These are phyloP conservation scores for Arthrobotrys iridis DNA, from an alignment of 2,329 filamentous ascomycete species.

Conservation along the genomic window DNA sequence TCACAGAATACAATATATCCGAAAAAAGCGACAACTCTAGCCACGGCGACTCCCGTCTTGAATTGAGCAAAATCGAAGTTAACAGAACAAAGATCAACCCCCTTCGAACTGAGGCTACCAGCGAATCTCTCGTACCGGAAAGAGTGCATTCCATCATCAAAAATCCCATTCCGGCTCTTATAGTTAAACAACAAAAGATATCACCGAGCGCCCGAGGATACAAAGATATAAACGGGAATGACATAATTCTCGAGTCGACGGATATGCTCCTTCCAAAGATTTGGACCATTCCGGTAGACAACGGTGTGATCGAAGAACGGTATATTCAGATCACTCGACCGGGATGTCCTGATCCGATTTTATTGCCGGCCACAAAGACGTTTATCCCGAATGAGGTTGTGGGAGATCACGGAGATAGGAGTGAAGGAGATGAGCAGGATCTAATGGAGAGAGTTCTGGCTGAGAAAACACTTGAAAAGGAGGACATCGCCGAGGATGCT, in stretches of 20 bases:
- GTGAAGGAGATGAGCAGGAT: not conserved
- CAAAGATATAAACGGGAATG: not conserved
- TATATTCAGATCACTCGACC: conserved; percentile 22
- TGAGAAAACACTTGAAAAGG: too few relatives aligned
- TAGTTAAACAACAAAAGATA: not conserved
- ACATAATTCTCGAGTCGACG: not conserved
- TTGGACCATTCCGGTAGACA: not conserved
- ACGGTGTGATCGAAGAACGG: conserved; percentile 19
- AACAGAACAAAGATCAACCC: too few relatives aligned
- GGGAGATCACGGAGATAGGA: not conserved
- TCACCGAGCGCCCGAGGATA: not conserved
- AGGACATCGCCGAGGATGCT: too few relatives aligned
- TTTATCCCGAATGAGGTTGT: not conserved
- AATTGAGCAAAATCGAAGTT: too few relatives aligned
- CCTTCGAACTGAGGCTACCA: too few relatives aligned
- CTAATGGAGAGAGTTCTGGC: too few relatives aligned
- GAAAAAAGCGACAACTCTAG: too few relatives aligned
- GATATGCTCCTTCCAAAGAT: conserved; percentile 11
- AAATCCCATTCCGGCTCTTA: too few relatives aligned
- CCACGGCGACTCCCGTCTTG: too few relatives aligned
- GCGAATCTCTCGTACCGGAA: too few relatives aligned
- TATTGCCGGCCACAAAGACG: conserved; percentile 9
- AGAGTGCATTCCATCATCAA: too few relatives aligned
- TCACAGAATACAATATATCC: not conserved
- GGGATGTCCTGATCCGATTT: not conserved